These are phyloP conservation scores for Rhodotorula sp. DNA, from an alignment of 1,284 basidiomycete genomes.

Conservation along the genomic window DNA sequence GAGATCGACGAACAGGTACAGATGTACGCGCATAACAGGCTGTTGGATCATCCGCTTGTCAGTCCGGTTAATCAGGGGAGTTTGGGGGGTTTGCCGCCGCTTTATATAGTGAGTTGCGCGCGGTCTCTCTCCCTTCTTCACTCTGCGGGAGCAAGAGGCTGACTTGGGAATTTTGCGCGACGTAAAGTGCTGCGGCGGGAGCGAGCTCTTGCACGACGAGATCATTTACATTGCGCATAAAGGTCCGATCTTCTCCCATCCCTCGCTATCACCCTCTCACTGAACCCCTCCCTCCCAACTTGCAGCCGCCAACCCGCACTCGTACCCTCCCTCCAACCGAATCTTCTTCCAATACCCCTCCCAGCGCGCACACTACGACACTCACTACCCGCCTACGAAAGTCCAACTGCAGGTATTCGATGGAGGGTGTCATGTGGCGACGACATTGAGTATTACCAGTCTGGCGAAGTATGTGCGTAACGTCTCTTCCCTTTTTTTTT, in stretches of 20 bases:
- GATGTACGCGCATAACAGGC: constrained; percentile 79
- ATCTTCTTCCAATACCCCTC: constrained; percentile 40
- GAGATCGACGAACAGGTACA: constrained; percentile 50
- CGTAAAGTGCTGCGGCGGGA: constrained; percentile 70
- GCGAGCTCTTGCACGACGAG: constrained; percentile 89
- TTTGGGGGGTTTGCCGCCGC: constrained; percentile 84
- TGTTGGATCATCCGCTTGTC: constrained; percentile 70
- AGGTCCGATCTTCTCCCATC: not conserved
- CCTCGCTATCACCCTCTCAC: no score
- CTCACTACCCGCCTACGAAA: constrained; percentile 64
- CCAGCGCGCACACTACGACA: constrained; percentile 42
- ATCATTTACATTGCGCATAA: constrained; percentile 64
- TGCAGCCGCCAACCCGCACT: constrained; percentile 79
- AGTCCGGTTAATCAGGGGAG: constrained; percentile 71
- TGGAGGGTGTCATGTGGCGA: constrained; percentile 55
- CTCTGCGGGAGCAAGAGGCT: not conserved
- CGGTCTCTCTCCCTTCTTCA: not conserved
- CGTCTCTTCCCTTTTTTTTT: constrained; percentile 35
- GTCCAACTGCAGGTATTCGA: constrained; percentile 72
- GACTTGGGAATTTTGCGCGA: not conserved
- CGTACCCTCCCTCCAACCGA: constrained; percentile 59
- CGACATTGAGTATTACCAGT: constrained; percentile 51
- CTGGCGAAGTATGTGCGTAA: constrained; percentile 50
- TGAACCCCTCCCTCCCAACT: constrained; percentile 64
- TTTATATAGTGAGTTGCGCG: constrained; percentile 58